phyloP scores from a whole-genome alignment of 352 stramenopile genomes.

The Pythium scleroteichum region DNA sequence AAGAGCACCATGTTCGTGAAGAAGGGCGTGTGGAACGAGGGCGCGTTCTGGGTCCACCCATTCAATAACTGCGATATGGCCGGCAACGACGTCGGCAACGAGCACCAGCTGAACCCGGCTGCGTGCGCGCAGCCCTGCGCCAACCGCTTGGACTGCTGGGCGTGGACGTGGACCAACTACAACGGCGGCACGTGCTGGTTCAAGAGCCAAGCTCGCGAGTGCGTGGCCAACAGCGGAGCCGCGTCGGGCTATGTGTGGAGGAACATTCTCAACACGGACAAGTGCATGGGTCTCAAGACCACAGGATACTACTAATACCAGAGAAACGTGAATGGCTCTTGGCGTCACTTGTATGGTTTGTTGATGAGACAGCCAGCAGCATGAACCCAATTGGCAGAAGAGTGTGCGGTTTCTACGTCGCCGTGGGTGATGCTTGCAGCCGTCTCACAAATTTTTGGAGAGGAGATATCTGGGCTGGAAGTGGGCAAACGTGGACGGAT shows the following conservation, averaged over 20 bases:
- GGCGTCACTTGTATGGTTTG: too few relatives aligned
- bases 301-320: too few relatives aligned
- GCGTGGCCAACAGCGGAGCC: background rate
- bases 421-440: too few relatives aligned
- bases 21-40: too few relatives aligned
- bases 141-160: background rate
- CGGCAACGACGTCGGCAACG: conserved; percentile 2
- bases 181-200: conserved; percentile 15
- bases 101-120: background rate
- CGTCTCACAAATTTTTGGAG: too few relatives aligned
- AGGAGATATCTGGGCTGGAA: too few relatives aligned
- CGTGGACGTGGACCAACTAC: conserved; percentile 11
- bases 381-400: too few relatives aligned
- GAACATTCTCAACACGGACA: background rate
- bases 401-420: too few relatives aligned
- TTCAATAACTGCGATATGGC: conserved; percentile 1
- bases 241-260: background rate
- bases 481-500: too few relatives aligned
- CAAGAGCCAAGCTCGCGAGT: background rate
- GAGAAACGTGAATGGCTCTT: too few relatives aligned
- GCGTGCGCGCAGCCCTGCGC: background rate
- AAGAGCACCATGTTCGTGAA: too few relatives aligned
- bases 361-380: too few relatives aligned
- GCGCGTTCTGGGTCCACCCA: background rate
- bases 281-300: background rate